A percentile compares a stretch with the other conserved stretches of the same genome.
Evolutionary conservation across 305 asterid genomes (phyloP).

Genomic region (Solanum hybrid): DNA sequence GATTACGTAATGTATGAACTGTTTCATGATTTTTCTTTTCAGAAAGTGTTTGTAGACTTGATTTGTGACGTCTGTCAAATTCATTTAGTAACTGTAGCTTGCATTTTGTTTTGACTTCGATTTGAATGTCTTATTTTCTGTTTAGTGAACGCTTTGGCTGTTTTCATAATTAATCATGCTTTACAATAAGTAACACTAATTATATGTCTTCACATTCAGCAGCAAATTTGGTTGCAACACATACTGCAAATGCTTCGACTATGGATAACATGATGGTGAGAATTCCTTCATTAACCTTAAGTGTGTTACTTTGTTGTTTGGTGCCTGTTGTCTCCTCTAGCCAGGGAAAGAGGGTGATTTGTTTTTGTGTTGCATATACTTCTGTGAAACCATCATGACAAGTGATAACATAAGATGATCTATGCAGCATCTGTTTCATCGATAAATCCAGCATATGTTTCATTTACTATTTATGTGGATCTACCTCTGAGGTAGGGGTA

Average conservation of each 20-base stretch:
- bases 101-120: background rate
- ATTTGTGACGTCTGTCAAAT: background rate
- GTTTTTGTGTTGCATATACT: background rate
- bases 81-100: background rate
- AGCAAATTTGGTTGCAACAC: constrained; percentile 33
- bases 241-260: constrained; percentile 38
- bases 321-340: background rate
- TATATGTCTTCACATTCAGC: constrained; percentile 19
- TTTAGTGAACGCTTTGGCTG: background rate
- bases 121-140: background rate
- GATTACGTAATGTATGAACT: background rate
- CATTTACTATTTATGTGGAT: background rate
- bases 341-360: constrained; percentile 1
- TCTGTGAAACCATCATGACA: background rate
- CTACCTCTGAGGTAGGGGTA: background rate
- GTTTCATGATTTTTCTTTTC: background rate
- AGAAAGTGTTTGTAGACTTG: background rate
- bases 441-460: background rate
- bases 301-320: background rate
- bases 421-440: background rate
- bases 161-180: background rate
- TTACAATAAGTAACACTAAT: background rate
- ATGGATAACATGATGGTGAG: constrained; percentile 43
- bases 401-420: background rate
- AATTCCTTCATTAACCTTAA: constrained; percentile 2